Conservation (phyloP, 371 early-diverging fungal species). For the Rhizopus sp. region DNA sequence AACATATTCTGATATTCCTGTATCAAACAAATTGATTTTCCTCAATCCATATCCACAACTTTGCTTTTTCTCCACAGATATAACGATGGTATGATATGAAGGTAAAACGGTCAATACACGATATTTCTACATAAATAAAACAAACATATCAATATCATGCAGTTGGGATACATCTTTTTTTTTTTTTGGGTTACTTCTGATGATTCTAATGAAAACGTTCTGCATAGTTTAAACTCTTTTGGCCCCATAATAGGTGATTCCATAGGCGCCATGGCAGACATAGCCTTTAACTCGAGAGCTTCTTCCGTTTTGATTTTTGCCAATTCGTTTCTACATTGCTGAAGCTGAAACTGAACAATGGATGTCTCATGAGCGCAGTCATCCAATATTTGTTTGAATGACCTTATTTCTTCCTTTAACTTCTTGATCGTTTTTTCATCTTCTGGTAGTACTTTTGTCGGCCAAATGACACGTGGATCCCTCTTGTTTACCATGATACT, state of each 20-base stretch:
- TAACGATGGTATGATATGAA: constrained; percentile 4
- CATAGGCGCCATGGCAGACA: neutral
- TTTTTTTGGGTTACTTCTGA: constrained; percentile 1
- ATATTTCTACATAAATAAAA: neutral
- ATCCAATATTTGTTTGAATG: neutral
- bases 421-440: constrained; percentile 1
- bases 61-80: constrained; percentile 7
- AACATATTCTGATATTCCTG: constrained; percentile 21
- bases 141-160: neutral
- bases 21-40: constrained; percentile 24
- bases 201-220: neutral
- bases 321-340: constrained; percentile 3
- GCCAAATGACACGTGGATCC: constrained; percentile 23
- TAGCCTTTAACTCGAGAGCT: neutral
- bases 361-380: neutral
- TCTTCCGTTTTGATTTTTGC: neutral
- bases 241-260: neutral
- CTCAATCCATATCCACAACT: constrained; percentile 14
- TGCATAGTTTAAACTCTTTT: neutral
- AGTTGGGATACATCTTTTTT: neutral
- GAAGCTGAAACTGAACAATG: constrained; percentile 6
- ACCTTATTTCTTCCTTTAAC: constrained; percentile 6
- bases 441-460: constrained; percentile 13
- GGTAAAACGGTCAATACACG: constrained; percentile 15
- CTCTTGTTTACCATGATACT: constrained; percentile 3